Evolutionary conservation across 768 basidiomycete species (phyloP).

Genomic region (Rhodotorula sphaerocarpa): DNA sequence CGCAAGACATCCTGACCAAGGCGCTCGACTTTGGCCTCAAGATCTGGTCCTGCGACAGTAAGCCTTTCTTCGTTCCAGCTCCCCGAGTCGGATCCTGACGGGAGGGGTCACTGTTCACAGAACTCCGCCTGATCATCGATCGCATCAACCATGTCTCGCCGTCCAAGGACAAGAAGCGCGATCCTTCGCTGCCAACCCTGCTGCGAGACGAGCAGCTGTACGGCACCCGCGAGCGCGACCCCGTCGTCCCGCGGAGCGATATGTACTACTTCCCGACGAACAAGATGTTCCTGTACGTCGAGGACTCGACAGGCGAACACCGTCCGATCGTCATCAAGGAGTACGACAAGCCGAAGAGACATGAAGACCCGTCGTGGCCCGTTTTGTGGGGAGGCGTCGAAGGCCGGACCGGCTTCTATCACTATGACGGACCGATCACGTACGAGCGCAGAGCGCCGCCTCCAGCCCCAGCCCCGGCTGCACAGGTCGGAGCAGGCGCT

Average conservation of each 20-base stretch:
- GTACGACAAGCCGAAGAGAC: conserved; percentile 55
- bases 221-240: conserved; percentile 86
- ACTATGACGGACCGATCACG: conserved; percentile 24
- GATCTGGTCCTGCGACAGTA: conserved; percentile 64
- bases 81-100: no score
- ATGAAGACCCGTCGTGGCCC: conserved; percentile 64
- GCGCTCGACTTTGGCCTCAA: conserved; percentile 68
- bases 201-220: conserved; percentile 71
- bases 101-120: conserved; percentile 37
- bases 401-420: conserved; percentile 37
- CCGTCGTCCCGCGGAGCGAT: conserved; percentile 75
- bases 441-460: conserved; percentile 15
- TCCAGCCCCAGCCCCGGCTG: neutral
- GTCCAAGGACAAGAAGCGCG: conserved; percentile 38
- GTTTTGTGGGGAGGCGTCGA: conserved; percentile 52
- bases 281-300: conserved; percentile 76
- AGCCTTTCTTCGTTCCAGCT: conserved; percentile 24
- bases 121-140: conserved; percentile 43
- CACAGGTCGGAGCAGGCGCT: neutral
- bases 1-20: conserved; percentile 54
- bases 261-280: conserved; percentile 73
- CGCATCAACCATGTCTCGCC: conserved; percentile 40
- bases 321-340: conserved; percentile 79
- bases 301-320: conserved; percentile 73
- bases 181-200: conserved; percentile 45